Evolutionary conservation across 495 filamentous ascomycete species (phyloP).

Genomic region (Xylaria venustula): DNA sequence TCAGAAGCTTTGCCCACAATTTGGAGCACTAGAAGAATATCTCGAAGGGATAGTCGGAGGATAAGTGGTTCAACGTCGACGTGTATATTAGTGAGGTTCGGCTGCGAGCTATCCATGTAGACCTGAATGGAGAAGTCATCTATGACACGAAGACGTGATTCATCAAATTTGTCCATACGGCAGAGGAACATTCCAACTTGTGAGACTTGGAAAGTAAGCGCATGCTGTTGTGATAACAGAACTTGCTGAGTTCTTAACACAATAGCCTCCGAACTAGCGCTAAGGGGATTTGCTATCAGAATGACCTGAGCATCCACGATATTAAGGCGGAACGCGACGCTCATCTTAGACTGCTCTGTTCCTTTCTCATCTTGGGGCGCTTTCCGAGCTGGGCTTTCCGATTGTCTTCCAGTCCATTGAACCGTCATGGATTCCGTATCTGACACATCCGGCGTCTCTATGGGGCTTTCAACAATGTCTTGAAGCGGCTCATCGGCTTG

Average conservation of each 20-base stretch:
- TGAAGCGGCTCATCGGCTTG: slow-evolving; percentile 59
- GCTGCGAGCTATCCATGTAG: slow-evolving; percentile 78
- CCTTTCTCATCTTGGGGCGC: slow-evolving; percentile 8
- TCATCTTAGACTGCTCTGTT: slow-evolving; percentile 54
- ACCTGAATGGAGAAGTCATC: slow-evolving; percentile 93
- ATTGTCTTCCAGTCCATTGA: slow-evolving; percentile 29
- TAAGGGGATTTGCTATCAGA: slow-evolving; percentile 89
- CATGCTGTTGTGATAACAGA: slow-evolving; percentile 88
- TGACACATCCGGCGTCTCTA: slow-evolving; percentile 59
- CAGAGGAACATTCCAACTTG: slow-evolving; percentile 98
- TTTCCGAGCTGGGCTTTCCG: slow-evolving; percentile 20
- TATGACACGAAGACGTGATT: slow-evolving; percentile 79
- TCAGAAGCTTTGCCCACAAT: slow-evolving; percentile 92
- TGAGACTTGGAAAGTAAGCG: slow-evolving; percentile 84
- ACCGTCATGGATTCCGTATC: slow-evolving; percentile 54
- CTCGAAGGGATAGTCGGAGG: slow-evolving; percentile 85
- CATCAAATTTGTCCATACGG: slow-evolving; percentile 95
- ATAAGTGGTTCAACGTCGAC: slow-evolving; percentile 89
- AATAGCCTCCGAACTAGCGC: slow-evolving; percentile 88
- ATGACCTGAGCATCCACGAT: slow-evolving; percentile 95
- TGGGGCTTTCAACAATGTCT: slow-evolving; percentile 51
- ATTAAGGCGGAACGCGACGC: slow-evolving; percentile 86
- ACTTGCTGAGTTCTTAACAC: slow-evolving; percentile 94
- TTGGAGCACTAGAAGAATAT: slow-evolving; percentile 90
- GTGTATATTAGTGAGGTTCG: slow-evolving; percentile 72